A percentile compares a stretch with the other conserved stretches of the same genome.
These are phyloP conservation scores for Glonium stellatum DNA, from an alignment of 495 filamentous ascomycete genomes.

Conservation along the genomic window DNA sequence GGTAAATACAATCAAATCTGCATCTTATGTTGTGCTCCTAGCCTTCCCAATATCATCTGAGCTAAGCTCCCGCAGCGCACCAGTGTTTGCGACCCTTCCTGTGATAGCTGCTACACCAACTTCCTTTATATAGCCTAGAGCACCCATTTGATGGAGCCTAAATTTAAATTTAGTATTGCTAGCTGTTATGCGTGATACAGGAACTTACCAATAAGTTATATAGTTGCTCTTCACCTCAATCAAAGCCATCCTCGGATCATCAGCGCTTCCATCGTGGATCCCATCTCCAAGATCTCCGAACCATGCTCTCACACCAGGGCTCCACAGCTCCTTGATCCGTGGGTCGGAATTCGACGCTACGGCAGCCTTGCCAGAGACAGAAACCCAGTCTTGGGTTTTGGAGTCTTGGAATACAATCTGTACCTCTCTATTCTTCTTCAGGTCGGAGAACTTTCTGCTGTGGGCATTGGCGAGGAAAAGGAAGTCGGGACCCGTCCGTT, in stretches of 20 bases:
- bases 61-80: conserved; percentile 29
- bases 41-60: conserved; percentile 29
- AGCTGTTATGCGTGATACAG: no score
- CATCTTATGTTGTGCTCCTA: conserved; percentile 9
- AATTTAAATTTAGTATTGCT: no score
- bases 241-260: conserved; percentile 40
- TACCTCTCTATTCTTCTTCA: conserved; percentile 30
- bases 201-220: conserved; percentile 28
- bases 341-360: conserved; percentile 34
- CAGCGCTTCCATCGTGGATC: conserved; percentile 34
- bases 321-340: conserved; percentile 40
- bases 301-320: conserved; percentile 34
- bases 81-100: conserved; percentile 31
- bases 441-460: conserved; percentile 40
- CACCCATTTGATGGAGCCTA: conserved; percentile 17
- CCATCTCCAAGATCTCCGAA: conserved; percentile 44
- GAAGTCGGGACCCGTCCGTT: conserved; percentile 41
- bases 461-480: conserved; percentile 43
- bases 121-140: conserved; percentile 30
- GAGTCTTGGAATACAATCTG: conserved; percentile 40
- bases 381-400: conserved; percentile 39
- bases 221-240: conserved; percentile 37
- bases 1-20: no score
- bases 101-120: conserved; percentile 25
- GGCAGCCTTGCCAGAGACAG: conserved; percentile 32